These are phyloP conservation scores for Russula compacta DNA, from an alignment of 768 basidiomycete genomes.

Conservation along the genomic window DNA sequence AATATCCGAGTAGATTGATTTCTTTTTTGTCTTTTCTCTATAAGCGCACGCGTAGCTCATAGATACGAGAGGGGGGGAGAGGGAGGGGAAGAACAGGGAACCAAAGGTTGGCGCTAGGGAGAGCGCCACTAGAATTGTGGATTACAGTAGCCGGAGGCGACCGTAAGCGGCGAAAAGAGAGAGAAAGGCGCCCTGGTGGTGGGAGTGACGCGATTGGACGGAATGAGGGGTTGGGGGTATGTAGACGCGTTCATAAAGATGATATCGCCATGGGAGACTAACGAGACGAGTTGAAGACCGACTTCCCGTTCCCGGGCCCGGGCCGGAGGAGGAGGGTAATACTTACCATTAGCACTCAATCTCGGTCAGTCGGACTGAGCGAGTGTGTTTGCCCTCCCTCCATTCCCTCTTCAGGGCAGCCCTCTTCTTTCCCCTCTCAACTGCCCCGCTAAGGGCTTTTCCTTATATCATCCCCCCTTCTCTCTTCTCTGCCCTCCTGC, in stretches of 20 bases:
- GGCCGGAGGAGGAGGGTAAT: constrained; percentile 1
- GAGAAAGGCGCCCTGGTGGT: neutral
- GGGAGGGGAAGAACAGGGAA: neutral
- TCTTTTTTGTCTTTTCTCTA: neutral
- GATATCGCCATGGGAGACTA: constrained; percentile 8
- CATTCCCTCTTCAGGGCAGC: constrained; percentile 10
- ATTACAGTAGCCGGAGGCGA: constrained; percentile 5
- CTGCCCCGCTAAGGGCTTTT: constrained; percentile 3
- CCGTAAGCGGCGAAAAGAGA: constrained; percentile 11
- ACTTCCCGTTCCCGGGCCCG: constrained; percentile 1
- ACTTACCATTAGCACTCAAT: constrained; percentile 5
- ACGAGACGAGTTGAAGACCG: neutral
- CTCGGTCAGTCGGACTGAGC: constrained; percentile 4
- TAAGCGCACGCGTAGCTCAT: neutral
- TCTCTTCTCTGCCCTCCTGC: constrained; percentile 11
- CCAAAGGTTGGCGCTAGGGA: constrained; percentile 5
- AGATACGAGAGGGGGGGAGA: neutral
- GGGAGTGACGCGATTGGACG: constrained; percentile 1
- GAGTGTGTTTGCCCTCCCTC: constrained; percentile 5
- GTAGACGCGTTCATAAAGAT: constrained; percentile 8
- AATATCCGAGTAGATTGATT: neutral
- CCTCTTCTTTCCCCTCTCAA: constrained; percentile 11
- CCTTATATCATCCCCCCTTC: constrained; percentile 15
- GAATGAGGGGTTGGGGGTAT: neutral
- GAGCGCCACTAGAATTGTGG: constrained; percentile 18